Base-by-base conservation (phyloP, 179 eudicot genomes). In the Silene noctiflora region DNA sequence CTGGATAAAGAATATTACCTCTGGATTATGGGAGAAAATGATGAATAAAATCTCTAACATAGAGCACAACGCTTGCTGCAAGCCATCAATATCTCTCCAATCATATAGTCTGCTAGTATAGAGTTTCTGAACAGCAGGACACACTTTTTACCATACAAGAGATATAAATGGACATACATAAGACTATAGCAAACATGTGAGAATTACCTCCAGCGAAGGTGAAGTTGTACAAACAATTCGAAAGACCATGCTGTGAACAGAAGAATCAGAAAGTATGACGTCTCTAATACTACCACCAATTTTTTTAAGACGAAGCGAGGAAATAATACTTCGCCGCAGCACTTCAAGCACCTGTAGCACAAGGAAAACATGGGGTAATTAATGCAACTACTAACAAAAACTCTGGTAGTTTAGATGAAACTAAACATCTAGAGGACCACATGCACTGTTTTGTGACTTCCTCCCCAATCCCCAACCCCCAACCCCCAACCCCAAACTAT, bases 201-300 rank as follows among this genome's bases (percentile, higher is more conserved):
- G 16, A 12, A 67, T 74, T 61, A 95, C 99, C 99, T 96, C 98
- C 58, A 96, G 78, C 68, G 83, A 85, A 33, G 85, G 84, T 55
- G 89, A 65, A 55, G 96, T 96, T 67, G 87, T 89, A 91, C 97
- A 91, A 60, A 90, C 78, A 82, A 93, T 88, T 77, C 90, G 97
- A 82, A 90, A 84, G 58, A 96, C 84, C 78, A 87, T 78, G 84
- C 80, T 73, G 86, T 93, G 99, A 70, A 96, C 74, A 27, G 99
- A 93, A 80, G 94, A 81, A 84, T 96, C 99, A 77, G 82, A 79
- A 71, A 93, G 82, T 76, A 96, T 61, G 55, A 90, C 78, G 85
- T 91, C 91, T 66, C 81, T 82, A 68, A 93, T 84, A 74, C 77
- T 77, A 71, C 83, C 89, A 67, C 89, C 91, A 77, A 96, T 77